phyloP scores from a whole-genome alignment of 1,139 yeast species.

The Pichia terricola region DNA sequence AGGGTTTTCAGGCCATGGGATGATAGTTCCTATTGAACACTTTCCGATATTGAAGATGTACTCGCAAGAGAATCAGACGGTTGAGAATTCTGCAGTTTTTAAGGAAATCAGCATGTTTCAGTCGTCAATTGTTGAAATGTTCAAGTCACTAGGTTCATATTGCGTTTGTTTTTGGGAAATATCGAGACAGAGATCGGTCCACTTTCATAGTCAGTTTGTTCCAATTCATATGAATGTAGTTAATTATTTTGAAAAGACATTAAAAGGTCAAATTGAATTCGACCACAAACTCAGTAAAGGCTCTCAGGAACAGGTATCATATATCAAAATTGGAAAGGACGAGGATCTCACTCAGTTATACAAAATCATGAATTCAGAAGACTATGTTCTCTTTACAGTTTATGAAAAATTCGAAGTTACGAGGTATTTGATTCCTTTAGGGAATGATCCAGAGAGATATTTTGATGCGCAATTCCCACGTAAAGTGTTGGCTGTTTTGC shows the following conservation, averaged over 20 bases:
- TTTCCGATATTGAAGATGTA: constrained; percentile 34
- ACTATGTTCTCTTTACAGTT: constrained; percentile 33
- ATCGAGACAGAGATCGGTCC: constrained; percentile 47
- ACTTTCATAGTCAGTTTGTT: constrained; percentile 54
- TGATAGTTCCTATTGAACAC: constrained; percentile 78
- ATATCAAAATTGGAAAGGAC: constrained; percentile 25
- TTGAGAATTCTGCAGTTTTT: constrained; percentile 28
- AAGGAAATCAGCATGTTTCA: constrained; percentile 38
- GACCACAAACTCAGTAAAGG: not conserved
- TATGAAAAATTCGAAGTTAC: constrained; percentile 8
- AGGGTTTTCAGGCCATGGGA: constrained; percentile 70
- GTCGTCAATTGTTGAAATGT: constrained; percentile 37
- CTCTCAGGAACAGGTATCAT: too few relatives aligned
- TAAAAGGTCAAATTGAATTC: constrained; percentile 30
- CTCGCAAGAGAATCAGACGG: constrained; percentile 16
- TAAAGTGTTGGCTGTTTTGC: constrained; percentile 54
- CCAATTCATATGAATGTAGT: constrained; percentile 42
- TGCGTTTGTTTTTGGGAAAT: constrained; percentile 54
- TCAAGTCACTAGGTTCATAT: constrained; percentile 27
- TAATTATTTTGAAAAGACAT: constrained; percentile 31
- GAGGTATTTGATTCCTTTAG: constrained; percentile 22
- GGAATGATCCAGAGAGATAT: constrained; percentile 15
- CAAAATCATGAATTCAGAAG: constrained; percentile 28
- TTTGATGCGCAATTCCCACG: constrained; percentile 75
- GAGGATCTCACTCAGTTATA: constrained; percentile 21